phyloP scores from a whole-genome alignment of 805 yeast species.

The Suhomyces kilbournensis region DNA sequence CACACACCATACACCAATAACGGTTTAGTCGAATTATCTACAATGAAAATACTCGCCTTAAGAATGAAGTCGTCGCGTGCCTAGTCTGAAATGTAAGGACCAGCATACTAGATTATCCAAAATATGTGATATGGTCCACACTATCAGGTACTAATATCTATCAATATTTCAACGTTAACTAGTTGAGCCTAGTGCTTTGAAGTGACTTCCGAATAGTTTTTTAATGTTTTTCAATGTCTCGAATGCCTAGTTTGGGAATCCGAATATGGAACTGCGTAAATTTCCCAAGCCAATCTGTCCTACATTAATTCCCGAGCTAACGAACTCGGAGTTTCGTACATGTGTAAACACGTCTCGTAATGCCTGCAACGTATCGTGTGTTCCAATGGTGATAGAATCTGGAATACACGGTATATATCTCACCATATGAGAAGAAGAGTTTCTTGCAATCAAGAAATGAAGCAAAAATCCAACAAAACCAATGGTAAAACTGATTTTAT shows the following conservation, averaged over 20 bases:
- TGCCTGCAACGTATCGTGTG: constrained; percentile 9
- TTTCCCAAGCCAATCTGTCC: constrained; percentile 37
- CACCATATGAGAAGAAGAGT: constrained; percentile 5
- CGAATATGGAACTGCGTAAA: constrained; percentile 27
- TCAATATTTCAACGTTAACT: background rate
- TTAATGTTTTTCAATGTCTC: background rate
- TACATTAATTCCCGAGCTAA: constrained; percentile 16
- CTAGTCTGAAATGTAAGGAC: background rate
- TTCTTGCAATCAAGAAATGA: constrained; percentile 30
- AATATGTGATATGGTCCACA: background rate
- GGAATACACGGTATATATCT: background rate
- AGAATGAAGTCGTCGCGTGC: background rate
- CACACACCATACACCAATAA: background rate
- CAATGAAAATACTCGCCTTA: too few relatives aligned
- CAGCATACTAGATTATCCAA: background rate
- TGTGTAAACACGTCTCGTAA: constrained; percentile 11
- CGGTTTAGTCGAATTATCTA: too few relatives aligned
- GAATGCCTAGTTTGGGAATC: constrained; percentile 7
- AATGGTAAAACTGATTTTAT: constrained; percentile 34
- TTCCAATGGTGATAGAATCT: background rate
- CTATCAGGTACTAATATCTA: background rate
- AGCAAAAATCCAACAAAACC: constrained; percentile 39
- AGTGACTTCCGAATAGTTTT: background rate
- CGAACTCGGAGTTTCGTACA: constrained; percentile 17
- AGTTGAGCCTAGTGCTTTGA: background rate